A percentile compares a stretch with the other conserved stretches of the same genome.
Evolutionary conservation across 441 rosid genomes (phyloP).

Genomic region (Gossypium schwendimanii): DNA sequence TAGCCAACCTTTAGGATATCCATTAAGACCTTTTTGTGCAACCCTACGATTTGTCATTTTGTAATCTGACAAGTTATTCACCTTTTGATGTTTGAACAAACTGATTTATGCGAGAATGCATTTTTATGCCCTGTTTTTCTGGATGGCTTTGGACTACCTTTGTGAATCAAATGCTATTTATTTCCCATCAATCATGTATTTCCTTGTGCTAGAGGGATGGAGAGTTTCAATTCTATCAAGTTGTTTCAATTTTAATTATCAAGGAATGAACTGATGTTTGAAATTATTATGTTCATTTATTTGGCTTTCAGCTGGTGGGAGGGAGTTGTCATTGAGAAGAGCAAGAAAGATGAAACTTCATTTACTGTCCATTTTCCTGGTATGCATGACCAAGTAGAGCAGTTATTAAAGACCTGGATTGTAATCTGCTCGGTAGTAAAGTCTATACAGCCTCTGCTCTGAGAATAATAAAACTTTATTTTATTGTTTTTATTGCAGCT

Average conservation of each 20-base stretch:
- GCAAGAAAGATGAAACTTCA: constrained; percentile 66
- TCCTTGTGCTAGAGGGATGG: not conserved
- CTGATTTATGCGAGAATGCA: not conserved
- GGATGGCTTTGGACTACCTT: not conserved
- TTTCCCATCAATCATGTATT: not conserved
- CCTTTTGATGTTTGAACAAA: not conserved
- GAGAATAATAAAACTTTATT: not conserved
- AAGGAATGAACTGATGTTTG: constrained; percentile 2
- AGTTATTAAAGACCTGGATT: not conserved
- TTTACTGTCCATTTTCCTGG: constrained; percentile 79
- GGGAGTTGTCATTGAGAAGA: constrained; percentile 74
- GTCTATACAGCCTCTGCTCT: constrained; percentile 3
- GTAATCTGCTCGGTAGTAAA: not conserved
- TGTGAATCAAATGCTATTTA: not conserved
- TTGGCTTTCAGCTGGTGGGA: constrained; percentile 76
- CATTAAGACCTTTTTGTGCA: too few species aligned
- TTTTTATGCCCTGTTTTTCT: not conserved
- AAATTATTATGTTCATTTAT: constrained; percentile 10
- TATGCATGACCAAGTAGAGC: constrained; percentile 17
- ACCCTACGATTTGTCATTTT: not conserved
- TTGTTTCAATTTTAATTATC: not conserved
- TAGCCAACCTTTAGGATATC: not conserved
- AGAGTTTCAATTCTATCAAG: not conserved
- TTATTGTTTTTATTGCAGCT: constrained; percentile 39
- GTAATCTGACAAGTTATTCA: too few species aligned